Evolutionary conservation across 192 early-diverging fungal species (phyloP).

Genomic region (Linnemannia hyalina): DNA sequence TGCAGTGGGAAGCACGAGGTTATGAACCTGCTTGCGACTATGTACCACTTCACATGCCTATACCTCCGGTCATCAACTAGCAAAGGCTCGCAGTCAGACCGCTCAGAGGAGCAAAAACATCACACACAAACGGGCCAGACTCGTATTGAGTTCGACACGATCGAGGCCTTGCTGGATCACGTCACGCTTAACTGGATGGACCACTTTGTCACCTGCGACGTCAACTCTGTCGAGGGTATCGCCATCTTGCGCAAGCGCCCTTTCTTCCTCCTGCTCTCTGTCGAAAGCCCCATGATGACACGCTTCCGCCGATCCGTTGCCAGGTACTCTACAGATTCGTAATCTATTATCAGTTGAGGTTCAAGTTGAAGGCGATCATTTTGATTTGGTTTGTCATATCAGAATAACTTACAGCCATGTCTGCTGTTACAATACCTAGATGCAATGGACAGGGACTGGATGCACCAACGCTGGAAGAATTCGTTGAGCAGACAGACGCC

Average conservation of each 20-base stretch:
- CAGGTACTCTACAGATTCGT: slow-evolving; percentile 36
- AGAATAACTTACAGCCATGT: not conserved
- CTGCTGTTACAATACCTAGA: not conserved
- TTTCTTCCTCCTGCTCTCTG: slow-evolving; percentile 86
- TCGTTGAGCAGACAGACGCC: slow-evolving; percentile 69
- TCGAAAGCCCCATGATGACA: slow-evolving; percentile 82
- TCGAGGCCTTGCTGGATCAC: slow-evolving; percentile 71
- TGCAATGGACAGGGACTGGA: slow-evolving; percentile 1
- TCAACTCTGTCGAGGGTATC: slow-evolving; percentile 68
- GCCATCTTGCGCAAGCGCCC: slow-evolving; percentile 79
- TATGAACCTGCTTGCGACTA: slow-evolving; percentile 66
- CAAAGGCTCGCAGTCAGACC: not conserved
- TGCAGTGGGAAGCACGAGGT: slow-evolving; percentile 78
- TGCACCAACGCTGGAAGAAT: slow-evolving; percentile 66
- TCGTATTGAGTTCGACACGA: slow-evolving; percentile 59
- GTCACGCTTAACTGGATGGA: slow-evolving; percentile 83
- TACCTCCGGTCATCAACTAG: slow-evolving; percentile 19
- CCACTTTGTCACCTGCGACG: slow-evolving; percentile 79
- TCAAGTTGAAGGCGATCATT: not conserved
- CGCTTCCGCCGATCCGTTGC: slow-evolving; percentile 72
- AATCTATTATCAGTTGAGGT: not conserved
- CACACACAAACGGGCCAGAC: not conserved
- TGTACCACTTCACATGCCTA: slow-evolving; percentile 63
- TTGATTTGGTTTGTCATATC: not conserved
- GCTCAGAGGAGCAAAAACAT: not conserved